Conservation (phyloP, 2,329 filamentous ascomycete species). For the Monilinia fructicola region DNA sequence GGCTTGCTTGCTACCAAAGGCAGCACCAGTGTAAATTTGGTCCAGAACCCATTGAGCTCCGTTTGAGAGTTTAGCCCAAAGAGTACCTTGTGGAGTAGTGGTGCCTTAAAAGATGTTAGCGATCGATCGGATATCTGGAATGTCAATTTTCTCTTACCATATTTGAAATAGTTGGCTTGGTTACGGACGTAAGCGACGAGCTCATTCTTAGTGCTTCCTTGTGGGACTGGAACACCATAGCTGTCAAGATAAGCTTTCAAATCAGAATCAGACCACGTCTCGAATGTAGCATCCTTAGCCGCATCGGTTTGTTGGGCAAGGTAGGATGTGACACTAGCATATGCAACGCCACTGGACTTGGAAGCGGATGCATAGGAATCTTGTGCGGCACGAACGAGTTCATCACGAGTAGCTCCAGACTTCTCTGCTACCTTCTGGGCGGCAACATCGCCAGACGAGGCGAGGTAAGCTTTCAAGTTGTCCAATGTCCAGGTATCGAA, state of each 20-base stretch:
- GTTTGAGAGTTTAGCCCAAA: conserved; percentile 61
- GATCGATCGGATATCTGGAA: neutral
- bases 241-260: conserved; percentile 78
- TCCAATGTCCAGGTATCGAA: conserved; percentile 75
- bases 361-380: conserved; percentile 61
- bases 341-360: conserved; percentile 55
- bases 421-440: conserved; percentile 62
- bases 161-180: conserved; percentile 73
- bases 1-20: conserved; percentile 47
- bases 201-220: conserved; percentile 53
- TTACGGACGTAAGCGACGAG: conserved; percentile 69
- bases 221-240: conserved; percentile 59
- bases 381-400: conserved; percentile 66
- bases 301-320: conserved; percentile 63
- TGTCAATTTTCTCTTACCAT: conserved; percentile 48
- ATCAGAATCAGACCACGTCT: conserved; percentile 64
- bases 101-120: conserved; percentile 43
- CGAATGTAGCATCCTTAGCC: conserved; percentile 66
- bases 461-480: conserved; percentile 62
- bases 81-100: conserved; percentile 60
- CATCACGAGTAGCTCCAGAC: conserved; percentile 67
- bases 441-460: conserved; percentile 52
- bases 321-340: conserved; percentile 70
- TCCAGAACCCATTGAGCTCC: conserved; percentile 49
- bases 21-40: conserved; percentile 49